Percentiles rank a stretch among this genome's conserved stretches.
Evolutionary conservation across 2,329 filamentous ascomycete species (phyloP).

Genomic region (Colletotrichum liaoningense): DNA sequence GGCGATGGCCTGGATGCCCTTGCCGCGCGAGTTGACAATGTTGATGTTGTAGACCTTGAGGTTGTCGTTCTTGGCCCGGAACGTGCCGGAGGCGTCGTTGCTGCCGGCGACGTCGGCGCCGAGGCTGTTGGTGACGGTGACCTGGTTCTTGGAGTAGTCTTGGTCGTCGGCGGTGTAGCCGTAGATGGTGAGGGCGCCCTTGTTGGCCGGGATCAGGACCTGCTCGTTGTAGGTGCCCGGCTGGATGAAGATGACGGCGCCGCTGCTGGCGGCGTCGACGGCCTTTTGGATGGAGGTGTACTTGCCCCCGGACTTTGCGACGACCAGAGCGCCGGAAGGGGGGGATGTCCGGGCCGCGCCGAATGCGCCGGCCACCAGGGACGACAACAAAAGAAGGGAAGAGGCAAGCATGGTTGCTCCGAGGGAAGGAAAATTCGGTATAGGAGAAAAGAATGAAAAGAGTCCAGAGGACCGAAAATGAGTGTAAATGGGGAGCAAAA

Average conservation of each 20-base stretch:
- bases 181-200: conserved; percentile 75
- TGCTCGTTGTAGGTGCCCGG: conserved; percentile 52
- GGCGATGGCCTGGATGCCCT: conserved; percentile 64
- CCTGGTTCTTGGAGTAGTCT: conserved; percentile 60
- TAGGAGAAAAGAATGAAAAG: conserved; percentile 10
- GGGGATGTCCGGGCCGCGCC: conserved; percentile 43
- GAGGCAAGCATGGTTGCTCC: conserved; percentile 19
- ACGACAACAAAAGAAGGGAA: conserved; percentile 32
- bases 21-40: conserved; percentile 59
- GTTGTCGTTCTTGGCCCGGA: conserved; percentile 49
- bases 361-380: conserved; percentile 32
- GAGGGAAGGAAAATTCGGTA: neutral
- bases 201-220: conserved; percentile 57
- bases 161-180: conserved; percentile 44
- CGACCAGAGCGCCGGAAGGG: conserved; percentile 46
- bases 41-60: conserved; percentile 70
- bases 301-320: conserved; percentile 41
- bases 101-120: conserved; percentile 52
- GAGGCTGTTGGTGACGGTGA: conserved; percentile 54
- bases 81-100: conserved; percentile 55
- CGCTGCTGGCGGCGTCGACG: conserved; percentile 65
- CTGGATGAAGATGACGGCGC: conserved; percentile 50
- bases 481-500: conserved; percentile 8
- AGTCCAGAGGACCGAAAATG: conserved; percentile 24
- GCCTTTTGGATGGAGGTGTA: conserved; percentile 58